Percentiles rank a stretch among this genome's conserved stretches.
These are phyloP conservation scores for Rhodofomes roseus DNA, from an alignment of 1,284 basidiomycete species.

Conservation along the genomic window DNA sequence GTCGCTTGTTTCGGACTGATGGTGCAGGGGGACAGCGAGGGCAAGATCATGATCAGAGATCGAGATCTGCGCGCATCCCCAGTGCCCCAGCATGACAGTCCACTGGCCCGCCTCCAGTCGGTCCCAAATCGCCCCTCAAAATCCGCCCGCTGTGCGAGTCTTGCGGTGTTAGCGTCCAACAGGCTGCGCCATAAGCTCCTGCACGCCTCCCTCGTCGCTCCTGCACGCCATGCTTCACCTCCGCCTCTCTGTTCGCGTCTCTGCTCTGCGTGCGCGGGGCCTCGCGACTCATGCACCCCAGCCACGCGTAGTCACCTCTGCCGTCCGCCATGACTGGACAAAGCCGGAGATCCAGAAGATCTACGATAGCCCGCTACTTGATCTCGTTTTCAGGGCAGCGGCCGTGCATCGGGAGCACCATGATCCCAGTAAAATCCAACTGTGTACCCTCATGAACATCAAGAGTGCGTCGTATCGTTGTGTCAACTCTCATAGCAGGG, in stretches of 20 bases:
- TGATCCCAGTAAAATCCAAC: slow-evolving; percentile 87
- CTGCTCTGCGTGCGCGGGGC: slow-evolving; percentile 35
- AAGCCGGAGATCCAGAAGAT: slow-evolving; percentile 72
- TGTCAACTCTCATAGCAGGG: neutral
- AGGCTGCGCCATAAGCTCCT: neutral
- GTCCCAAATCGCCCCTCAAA: slow-evolving; percentile 16
- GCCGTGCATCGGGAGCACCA: slow-evolving; percentile 84
- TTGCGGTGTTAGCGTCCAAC: neutral
- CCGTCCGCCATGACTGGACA: slow-evolving; percentile 57
- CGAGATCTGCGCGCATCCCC: neutral
- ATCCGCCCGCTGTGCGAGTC: slow-evolving; percentile 4
- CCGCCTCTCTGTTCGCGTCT: slow-evolving; percentile 14
- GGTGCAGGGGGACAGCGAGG: too few species aligned
- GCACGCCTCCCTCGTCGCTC: neutral
- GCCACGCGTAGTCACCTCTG: slow-evolving; percentile 20
- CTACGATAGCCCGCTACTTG: slow-evolving; percentile 79
- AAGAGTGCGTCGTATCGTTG: slow-evolving; percentile 69
- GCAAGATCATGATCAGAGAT: neutral
- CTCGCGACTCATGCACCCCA: slow-evolving; percentile 59
- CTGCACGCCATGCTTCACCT: slow-evolving; percentile 26
- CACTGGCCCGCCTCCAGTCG: neutral
- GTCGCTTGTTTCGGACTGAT: too few species aligned
- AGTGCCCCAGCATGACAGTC: neutral
- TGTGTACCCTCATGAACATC: slow-evolving; percentile 99
- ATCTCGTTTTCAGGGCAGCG: slow-evolving; percentile 83